Evolutionary conservation across 179 eudicot genomes (phyloP), one percentile per base, ranked within the genome.

Genomic region (Carnegiea gigantea): DNA sequence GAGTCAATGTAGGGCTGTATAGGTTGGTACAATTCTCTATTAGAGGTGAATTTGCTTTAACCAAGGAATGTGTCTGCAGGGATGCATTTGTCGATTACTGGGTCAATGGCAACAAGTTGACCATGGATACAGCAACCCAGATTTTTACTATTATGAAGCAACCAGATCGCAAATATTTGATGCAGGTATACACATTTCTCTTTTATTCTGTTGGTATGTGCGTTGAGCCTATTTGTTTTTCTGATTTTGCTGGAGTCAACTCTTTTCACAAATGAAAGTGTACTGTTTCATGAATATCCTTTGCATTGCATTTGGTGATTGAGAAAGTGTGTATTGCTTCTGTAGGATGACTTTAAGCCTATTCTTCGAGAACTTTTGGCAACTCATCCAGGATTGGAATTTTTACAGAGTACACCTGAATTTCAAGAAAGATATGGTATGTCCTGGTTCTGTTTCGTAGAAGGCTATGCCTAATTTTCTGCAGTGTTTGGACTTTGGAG

Each of bases 351-450:
- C 83, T 95, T 93, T 76, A 95, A 93, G 86, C 93, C 98, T 73
- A 85, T 95, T 49, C 98, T 95, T 84, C 92, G 88, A 77, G 98
- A 95, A 82, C 97, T 95, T 84, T 89, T 93, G 93, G 91, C 93
- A 73, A 90, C 98, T 81, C 99, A 96, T 90, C 99, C 97, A 30
- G 99, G 99, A 73, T 86, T 96, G 88, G 99, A 96, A 86, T 96
- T 96, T 88, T 87, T 96, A 79, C 97, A 91, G 80, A 91, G 92
- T 80, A 94, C 99, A n/a, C 99, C 99, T 18, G 99, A 96, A 79
- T 96, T 96, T 85, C 99, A 96, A 86, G 99, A 96, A 78, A 89
- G 99, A 92, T 96, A 96, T 86, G 99, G 99, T 96, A 89, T 74
- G 87, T 0, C 17, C 40, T 64, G 43, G 33, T 54, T 38, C 36